Percentiles rank a stretch among this genome's conserved stretches.
Conservation (phyloP, 768 basidiomycete species). For the Mycena metata region DNA sequence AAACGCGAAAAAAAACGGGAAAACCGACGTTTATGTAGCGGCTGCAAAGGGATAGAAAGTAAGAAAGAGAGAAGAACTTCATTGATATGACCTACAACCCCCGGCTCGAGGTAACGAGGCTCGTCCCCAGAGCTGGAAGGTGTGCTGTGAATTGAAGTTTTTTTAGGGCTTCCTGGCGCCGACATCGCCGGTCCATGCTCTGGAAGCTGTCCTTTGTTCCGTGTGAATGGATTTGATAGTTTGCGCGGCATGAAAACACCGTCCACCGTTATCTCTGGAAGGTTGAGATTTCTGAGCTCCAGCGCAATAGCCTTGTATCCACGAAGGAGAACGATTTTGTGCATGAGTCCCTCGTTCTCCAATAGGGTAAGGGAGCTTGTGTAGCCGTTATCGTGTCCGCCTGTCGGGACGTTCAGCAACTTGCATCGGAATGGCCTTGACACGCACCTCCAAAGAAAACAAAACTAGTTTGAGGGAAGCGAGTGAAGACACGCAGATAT, state of each 20-base stretch:
- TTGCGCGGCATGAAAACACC: conserved; percentile 59
- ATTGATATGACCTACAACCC: conserved; percentile 16
- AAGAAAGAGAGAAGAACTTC: neutral
- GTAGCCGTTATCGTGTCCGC: conserved; percentile 68
- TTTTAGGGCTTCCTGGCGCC: conserved; percentile 16
- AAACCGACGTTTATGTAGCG: conserved; percentile 37
- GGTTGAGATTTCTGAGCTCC: conserved; percentile 53
- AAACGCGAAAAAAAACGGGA: neutral
- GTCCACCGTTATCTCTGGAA: conserved; percentile 54
- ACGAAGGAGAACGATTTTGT: conserved; percentile 61
- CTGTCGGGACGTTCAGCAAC: conserved; percentile 39
- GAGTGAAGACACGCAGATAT: conserved; percentile 58
- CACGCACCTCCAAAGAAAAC: conserved; percentile 62
- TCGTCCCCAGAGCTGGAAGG: conserved; percentile 8
- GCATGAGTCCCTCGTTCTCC: conserved; percentile 57
- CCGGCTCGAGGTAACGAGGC: conserved; percentile 23
- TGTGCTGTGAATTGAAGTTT: neutral
- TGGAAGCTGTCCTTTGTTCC: conserved; percentile 10
- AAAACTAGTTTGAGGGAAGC: conserved; percentile 58
- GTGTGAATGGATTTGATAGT: conserved; percentile 40
- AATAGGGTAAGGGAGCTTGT: conserved; percentile 55
- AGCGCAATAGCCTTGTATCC: conserved; percentile 59
- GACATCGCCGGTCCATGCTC: conserved; percentile 11
- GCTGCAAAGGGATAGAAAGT: neutral
- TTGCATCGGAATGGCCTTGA: conserved; percentile 27